phyloP scores from a whole-genome alignment of 148 eudicot species.

The Camellia granthamiana region DNA sequence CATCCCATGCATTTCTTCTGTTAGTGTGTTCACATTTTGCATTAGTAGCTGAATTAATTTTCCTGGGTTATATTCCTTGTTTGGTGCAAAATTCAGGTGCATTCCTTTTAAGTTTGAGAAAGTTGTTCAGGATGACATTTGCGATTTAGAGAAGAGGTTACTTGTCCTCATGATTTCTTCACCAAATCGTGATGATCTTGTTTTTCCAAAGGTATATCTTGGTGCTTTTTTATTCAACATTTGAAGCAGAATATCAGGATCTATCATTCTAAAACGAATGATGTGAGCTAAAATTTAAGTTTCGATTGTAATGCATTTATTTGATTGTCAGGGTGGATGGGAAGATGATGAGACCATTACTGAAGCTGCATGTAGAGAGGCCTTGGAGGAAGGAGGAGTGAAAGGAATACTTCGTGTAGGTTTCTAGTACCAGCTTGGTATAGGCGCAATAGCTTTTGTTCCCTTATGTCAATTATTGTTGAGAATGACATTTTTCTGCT shows the following conservation, averaged over 20 bases:
- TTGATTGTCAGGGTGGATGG: conserved; percentile 25
- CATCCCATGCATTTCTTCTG: no score
- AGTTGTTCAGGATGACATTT: neutral
- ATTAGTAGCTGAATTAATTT: neutral
- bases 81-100: conserved; percentile 17
- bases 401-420: conserved; percentile 26
- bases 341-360: conserved; percentile 23
- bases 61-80: neutral
- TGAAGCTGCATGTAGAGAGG: conserved; percentile 28
- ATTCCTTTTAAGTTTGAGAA: conserved; percentile 24
- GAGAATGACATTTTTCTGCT: neutral
- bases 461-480: neutral
- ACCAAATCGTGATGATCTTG: conserved; percentile 24
- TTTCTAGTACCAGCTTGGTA: conserved; percentile 1
- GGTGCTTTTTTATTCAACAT: neutral
- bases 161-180: conserved; percentile 27
- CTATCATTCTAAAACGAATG: neutral
- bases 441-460: neutral
- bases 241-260: neutral
- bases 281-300: neutral
- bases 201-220: conserved; percentile 25
- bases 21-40: no score
- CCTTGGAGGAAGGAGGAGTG: conserved; percentile 29
- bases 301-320: neutral
- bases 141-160: conserved; percentile 9